Evolutionary conservation across 495 filamentous ascomycete genomes (phyloP), one percentile per base, ranked within the genome.

Genomic region (Immersiella caudata): DNA sequence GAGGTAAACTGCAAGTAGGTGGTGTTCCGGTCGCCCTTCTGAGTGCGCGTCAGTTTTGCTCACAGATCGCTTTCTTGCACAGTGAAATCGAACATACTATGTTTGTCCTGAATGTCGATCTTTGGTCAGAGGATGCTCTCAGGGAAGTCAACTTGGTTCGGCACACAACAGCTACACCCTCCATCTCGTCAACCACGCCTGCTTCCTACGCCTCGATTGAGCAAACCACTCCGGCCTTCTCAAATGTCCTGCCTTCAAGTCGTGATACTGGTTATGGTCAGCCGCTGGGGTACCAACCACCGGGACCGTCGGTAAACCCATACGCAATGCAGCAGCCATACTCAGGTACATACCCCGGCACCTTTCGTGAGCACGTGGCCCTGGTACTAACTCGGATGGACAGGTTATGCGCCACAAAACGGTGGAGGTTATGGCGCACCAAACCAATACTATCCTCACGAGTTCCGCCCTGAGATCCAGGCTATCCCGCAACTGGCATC

Each of bases 131-230:
- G 56, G 89, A 96, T 55, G 94, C 90, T 35, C 80, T 84, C n/a
- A 88, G 84, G 67, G 95, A 98, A 83, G 94, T 97, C 64, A 99
- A 98, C 75, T 87, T 97, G 40, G 94, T 98, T 62, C 89, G 93
- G 64, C 91, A 95, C 74, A 93, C 92, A 14, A 87, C 91, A 8
- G 90, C 90, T 16, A 94, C 93, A 18, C 93, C 93, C 7, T 96
- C 93, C 36, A 97, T 98, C 73, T 93, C 90, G 11, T 90, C 90
- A 14, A 92, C 93, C 25, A 74, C 75, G 0, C 75, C 76, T 0
- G 76, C 75, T 33, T 76, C 76, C 0, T 79, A 78, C 27, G 71
- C 72, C 25, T 61, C 70, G 12, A 68, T 78, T n/a, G 74, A 78
- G 36, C 69, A 71, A 26, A 59, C 73, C 29, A 74, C 75, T 12